Evolutionary conservation across 305 asterid genomes (phyloP).

Genomic region (Andrographis paniculata): DNA sequence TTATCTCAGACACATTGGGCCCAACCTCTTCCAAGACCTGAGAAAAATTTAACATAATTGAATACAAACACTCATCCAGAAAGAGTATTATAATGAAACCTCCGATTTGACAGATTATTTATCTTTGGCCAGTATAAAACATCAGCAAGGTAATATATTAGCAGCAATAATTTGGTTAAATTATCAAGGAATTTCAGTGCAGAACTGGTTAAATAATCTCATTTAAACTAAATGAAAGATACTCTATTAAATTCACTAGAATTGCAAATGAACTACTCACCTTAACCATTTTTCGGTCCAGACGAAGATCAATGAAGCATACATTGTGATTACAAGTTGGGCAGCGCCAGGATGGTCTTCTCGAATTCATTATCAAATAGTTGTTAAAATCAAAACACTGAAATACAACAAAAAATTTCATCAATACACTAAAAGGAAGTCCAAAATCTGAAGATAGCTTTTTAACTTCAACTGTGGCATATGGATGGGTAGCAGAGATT

Average conservation of each 20-base stretch:
- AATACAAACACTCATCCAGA: background rate
- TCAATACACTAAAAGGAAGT: too few species aligned
- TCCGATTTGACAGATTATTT: background rate
- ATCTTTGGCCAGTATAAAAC: background rate
- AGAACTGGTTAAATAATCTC: too few species aligned
- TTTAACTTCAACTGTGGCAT: too few species aligned
- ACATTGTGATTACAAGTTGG: slow-evolving; percentile 77
- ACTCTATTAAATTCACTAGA: too few species aligned
- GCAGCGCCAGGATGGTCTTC: slow-evolving; percentile 96
- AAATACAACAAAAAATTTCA: slow-evolving; percentile 3
- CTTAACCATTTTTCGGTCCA: slow-evolving; percentile 80
- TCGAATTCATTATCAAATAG: slow-evolving; percentile 71
- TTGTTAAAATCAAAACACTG: slow-evolving; percentile 92
- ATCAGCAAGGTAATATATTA: background rate
- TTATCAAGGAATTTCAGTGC: background rate
- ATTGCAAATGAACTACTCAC: slow-evolving; percentile 41
- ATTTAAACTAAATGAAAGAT: too few species aligned
- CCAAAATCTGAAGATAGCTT: too few species aligned
- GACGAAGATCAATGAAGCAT: slow-evolving; percentile 77
- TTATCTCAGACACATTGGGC: slow-evolving; percentile 46
- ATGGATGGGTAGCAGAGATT: too few species aligned
- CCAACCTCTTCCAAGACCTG: slow-evolving; percentile 80
- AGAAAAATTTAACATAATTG: slow-evolving; percentile 15
- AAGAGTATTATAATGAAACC: background rate
- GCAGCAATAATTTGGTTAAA: background rate